Evolutionary conservation across 2,329 filamentous ascomycete genomes (phyloP).

Genomic region (Pseudogymnoascus sp.): DNA sequence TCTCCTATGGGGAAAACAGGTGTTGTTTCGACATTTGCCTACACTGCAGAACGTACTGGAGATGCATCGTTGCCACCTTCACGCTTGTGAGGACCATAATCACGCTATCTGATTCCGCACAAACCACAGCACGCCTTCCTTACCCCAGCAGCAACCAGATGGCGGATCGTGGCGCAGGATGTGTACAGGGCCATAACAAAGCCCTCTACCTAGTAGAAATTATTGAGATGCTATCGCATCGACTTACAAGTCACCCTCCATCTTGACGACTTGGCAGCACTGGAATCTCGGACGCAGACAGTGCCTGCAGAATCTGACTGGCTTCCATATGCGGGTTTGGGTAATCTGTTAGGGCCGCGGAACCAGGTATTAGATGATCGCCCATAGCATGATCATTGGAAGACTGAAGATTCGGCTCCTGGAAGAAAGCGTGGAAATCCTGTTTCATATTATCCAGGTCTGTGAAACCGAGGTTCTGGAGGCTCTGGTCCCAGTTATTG

Average conservation of each 20-base stretch:
- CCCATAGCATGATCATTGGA: conserved; percentile 23
- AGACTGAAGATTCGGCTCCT: conserved; percentile 24
- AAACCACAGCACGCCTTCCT: neutral
- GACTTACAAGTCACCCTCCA: neutral
- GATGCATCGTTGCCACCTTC: neutral
- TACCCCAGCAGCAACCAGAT: neutral
- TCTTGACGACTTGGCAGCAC: neutral
- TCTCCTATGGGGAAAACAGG: neutral
- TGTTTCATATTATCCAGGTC: conserved; percentile 27
- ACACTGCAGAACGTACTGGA: neutral
- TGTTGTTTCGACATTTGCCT: neutral
- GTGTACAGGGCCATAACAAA: neutral
- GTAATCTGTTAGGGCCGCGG: neutral
- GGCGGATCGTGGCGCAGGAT: neutral
- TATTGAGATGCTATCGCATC: neutral
- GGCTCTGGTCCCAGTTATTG: conserved; percentile 26
- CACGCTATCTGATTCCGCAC: neutral
- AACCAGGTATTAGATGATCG: conserved; percentile 18
- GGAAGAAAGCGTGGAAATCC: conserved; percentile 27
- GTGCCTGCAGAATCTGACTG: conserved; percentile 25
- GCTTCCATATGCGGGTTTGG: conserved; percentile 20
- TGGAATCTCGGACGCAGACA: conserved; percentile 17
- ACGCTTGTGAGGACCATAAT: neutral
- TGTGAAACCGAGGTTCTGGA: conserved; percentile 30
- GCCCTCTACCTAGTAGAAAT: neutral